Percentiles rank a stretch among this genome's conserved stretches.
These are phyloP conservation scores for Rubus parviflorus DNA, from an alignment of 306 rosid species.

Conservation along the genomic window DNA sequence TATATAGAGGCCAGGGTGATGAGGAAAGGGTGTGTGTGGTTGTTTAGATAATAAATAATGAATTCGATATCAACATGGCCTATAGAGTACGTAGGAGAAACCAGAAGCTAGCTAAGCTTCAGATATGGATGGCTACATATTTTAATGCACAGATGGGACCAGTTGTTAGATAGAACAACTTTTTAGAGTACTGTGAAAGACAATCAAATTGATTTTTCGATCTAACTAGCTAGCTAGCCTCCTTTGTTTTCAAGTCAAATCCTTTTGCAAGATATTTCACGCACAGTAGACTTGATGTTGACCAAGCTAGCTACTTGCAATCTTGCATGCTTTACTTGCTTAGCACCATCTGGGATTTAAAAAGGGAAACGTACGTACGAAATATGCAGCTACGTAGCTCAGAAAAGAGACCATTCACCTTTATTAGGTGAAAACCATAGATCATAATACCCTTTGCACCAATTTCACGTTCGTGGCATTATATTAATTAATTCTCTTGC, in stretches of 20 bases:
- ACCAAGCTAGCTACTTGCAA: neutral
- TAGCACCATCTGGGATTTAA: neutral
- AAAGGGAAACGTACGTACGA: neutral
- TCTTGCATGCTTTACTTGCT: no score
- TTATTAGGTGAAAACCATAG: neutral
- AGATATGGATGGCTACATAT: neutral
- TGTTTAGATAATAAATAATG: slow-evolving; percentile 18
- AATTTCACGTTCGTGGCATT: neutral
- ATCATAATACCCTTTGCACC: neutral
- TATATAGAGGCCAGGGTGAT: slow-evolving; percentile 7
- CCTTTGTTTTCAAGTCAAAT: neutral
- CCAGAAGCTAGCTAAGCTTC: neutral
- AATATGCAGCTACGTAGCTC: neutral
- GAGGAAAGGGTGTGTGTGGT: slow-evolving; percentile 23
- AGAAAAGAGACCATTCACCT: neutral
- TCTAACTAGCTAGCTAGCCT: neutral
- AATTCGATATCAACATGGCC: slow-evolving; percentile 15
- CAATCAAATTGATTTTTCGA: neutral
- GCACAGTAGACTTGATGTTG: neutral
- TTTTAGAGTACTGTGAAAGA: slow-evolving; percentile 3
- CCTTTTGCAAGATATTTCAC: neutral
- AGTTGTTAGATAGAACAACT: slow-evolving; percentile 42
- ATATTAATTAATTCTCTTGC: no score
- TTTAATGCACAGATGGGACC: neutral
- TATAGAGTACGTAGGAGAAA: slow-evolving; percentile 17